phyloP scores from a whole-genome alignment of 345 rosid species.

The Geranium rotundifolium region DNA sequence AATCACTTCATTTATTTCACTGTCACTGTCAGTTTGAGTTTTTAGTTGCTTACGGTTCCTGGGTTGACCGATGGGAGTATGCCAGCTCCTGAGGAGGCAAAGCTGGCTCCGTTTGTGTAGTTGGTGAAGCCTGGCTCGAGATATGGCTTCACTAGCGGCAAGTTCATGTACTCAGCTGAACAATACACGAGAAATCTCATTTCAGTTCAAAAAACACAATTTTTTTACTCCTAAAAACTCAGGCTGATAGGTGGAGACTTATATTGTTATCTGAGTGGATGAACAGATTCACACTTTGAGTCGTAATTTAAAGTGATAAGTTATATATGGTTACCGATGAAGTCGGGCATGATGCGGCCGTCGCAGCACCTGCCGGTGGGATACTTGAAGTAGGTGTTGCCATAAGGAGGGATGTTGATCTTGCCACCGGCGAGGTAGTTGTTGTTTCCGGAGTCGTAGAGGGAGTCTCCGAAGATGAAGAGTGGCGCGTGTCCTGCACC shows the following conservation, averaged over 20 bases:
- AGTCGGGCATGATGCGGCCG: conserved; percentile 14
- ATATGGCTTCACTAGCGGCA: conserved; percentile 10
- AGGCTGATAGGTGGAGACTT: too few relatives aligned
- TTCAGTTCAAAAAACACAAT: too few relatives aligned
- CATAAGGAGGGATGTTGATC: conserved; percentile 1
- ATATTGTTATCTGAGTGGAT: too few relatives aligned
- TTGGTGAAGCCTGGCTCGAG: conserved; percentile 6
- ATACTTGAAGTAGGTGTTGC: conserved; percentile 11
- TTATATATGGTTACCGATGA: conserved; percentile 19
- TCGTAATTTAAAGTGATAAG: too few relatives aligned
- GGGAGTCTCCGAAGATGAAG: conserved; percentile 14
- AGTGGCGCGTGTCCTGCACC: conserved; percentile 1
- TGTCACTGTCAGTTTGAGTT: too few relatives aligned
- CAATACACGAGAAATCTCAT: too few relatives aligned
- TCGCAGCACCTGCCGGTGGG: conserved; percentile 11
- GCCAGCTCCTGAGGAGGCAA: conserved; percentile 16
- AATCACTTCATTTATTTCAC: not conserved
- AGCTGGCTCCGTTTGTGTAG: conserved; percentile 14
- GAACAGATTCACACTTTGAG: too few relatives aligned
- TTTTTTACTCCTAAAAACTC: too few relatives aligned
- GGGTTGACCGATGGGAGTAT: conserved; percentile 5
- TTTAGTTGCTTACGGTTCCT: conserved; percentile 2
- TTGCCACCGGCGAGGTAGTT: not conserved
- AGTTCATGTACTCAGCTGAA: conserved; percentile 14
- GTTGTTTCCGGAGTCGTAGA: conserved; percentile 11